Percentiles rank a stretch among this genome's conserved stretches.
Conservation (phyloP, 345 rosid genomes). For the Camelina sativa region DNA sequence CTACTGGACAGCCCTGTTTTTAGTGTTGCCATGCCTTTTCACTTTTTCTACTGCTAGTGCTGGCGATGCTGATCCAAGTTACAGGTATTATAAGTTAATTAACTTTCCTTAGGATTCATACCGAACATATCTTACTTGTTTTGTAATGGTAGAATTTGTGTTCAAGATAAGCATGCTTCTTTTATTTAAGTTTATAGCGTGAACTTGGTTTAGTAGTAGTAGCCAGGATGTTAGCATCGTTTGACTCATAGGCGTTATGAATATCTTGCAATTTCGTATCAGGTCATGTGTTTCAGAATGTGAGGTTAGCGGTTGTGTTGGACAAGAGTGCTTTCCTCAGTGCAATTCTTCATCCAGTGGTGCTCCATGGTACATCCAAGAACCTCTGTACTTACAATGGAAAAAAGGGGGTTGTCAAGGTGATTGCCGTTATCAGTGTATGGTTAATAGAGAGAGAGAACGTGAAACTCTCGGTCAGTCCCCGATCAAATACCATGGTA, state of each 20-base stretch:
- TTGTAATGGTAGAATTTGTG: not conserved
- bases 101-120: conserved; percentile 3
- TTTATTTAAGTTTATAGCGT: not conserved
- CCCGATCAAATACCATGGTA: conserved; percentile 82
- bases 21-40: conserved; percentile 47
- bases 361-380: conserved; percentile 73
- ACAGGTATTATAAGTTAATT: conserved; percentile 50
- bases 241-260: conserved; percentile 2
- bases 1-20: conserved; percentile 37
- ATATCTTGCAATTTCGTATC: conserved; percentile 21
- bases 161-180: not conserved
- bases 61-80: conserved; percentile 75
- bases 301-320: conserved; percentile 68
- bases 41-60: conserved; percentile 60
- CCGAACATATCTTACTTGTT: not conserved
- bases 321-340: conserved; percentile 62
- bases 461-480: conserved; percentile 50
- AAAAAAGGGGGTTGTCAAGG: conserved; percentile 72
- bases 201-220: conserved; percentile 21
- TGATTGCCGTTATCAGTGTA: conserved; percentile 78
- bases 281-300: conserved; percentile 68
- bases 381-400: conserved; percentile 70
- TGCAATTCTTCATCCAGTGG: conserved; percentile 64
- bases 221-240: not conserved
- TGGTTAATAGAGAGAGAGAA: conserved; percentile 67